Evolutionary conservation across 768 basidiomycete species (phyloP), one percentile per base, ranked within the genome.

Genomic region (Lactifluus subvellereus): DNA sequence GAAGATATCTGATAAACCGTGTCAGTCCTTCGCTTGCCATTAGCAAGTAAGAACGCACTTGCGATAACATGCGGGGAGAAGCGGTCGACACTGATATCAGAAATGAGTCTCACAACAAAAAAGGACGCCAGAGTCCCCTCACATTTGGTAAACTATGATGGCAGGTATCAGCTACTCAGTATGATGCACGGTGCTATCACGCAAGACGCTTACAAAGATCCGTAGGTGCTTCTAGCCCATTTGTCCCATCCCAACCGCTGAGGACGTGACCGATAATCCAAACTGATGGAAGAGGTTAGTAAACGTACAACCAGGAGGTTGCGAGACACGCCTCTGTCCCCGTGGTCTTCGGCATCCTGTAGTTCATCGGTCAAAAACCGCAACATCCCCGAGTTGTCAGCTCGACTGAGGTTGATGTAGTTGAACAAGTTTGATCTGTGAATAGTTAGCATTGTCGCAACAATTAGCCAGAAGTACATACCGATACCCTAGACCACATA

Each of bases 41-140:
- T 48, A 18, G 20, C 40, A 65, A 56, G 54, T 45, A 54, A 54
- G n/a, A 48, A 78, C 85, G 48, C 57, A 87, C 85, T 86, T 50
- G 87, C 85, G 64, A 89, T 86, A 59, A 89, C 87, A 68, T 89
- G 88, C 32, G 87, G 87, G 8, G 87, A 85, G 72, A 79, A 89
- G n/a, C 87, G 85, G 68, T 89, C 87, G 59, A 89, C 83, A 59
- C 87, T 88, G 55, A 47, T 38, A 48, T 59, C 7, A 22, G 30
- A 56, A 22, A 88, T 64, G 14, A 38, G 60, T 43, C 65, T 5
- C 16, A 43, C 7, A 27, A 7, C 6, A 27, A 27, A 27, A 27
- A 27, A 22, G 22, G 27, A 7, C 11, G 30, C 0, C 3, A 14
- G 14, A 55, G 4, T 33, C 10, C 20, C 55, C 75, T 58, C 59